Evolutionary conservation across 176 grass and related monocot genomes (phyloP), one percentile per base, ranked within the genome.

Genomic region (Carex pumila): DNA sequence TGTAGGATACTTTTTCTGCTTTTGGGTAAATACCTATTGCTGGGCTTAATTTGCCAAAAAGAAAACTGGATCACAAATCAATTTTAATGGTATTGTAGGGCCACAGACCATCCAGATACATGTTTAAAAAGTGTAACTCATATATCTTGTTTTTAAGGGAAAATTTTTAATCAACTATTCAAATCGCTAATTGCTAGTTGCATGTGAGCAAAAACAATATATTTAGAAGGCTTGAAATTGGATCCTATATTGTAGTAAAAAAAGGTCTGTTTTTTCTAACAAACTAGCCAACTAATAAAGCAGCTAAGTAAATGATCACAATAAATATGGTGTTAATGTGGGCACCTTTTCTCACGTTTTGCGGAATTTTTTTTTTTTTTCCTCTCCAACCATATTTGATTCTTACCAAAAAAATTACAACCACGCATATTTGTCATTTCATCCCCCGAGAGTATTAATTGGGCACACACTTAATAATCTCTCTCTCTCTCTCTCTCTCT

Each of bases 1-100:
- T 87, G 36, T 82, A 70, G 60, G 34, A 68, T 84, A 6, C 55
- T 84, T 71, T 17, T 69, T 12, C 47, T 30, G 19, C 22, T 76
- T 76, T 53, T 76, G 1, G 3, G 21, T 76, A 3, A n/a, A 41
- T 43, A 70, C 18, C 32, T 39, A 14, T 70, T 9, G 34, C 6
- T 9, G 34, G 39, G 14, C 31, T 69, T 69, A 17, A 18, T 69
- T 37, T 39, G 65, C 9, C 41, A 45, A 39, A 71, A 54, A 54
- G 43, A 41, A 8, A 75, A 25, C 45, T 75, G 71, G 5, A 65
- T 13, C 31, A 39, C 34, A 36, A 37, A 69, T 69, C 65, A 18
- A 37, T 68, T 36, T 45, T 72, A 22, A n/a, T 59, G 5, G 57
- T n/a, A n/a, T 18, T 59, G 57, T n/a, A 59, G 57, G 17, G 4